Conservation (phyloP, 768 basidiomycete genomes). For the Phaeolepiota aurea region DNA sequence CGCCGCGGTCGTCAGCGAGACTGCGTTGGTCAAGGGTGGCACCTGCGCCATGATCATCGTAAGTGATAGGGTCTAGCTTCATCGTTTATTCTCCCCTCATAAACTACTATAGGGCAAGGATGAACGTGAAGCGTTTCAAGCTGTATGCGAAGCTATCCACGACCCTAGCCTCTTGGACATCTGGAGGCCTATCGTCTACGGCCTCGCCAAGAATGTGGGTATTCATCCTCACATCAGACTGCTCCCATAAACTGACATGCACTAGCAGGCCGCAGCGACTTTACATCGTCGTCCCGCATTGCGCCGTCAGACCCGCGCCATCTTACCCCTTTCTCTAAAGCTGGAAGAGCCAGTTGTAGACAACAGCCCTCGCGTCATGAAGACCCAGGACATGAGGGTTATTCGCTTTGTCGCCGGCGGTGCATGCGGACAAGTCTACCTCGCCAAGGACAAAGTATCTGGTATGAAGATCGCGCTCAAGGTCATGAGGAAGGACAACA, state of each 20-base stretch:
- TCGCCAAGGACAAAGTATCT: slow-evolving; percentile 4
- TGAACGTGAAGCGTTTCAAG: not conserved
- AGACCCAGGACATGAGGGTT: not conserved
- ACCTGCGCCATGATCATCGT: too few species aligned
- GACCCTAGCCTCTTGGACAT: not conserved
- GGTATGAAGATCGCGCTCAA: slow-evolving; percentile 7
- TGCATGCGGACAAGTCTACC: slow-evolving; percentile 10
- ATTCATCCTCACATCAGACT: not conserved
- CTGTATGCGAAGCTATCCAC: not conserved
- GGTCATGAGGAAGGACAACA: slow-evolving; percentile 8
- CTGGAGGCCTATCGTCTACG: not conserved
- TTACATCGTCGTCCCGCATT: not conserved
- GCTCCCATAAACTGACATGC: too few species aligned
- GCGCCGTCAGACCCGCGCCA: not conserved
- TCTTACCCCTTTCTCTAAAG: not conserved
- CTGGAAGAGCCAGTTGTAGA: not conserved
- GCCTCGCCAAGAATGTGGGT: not conserved
- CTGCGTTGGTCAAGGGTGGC: too few species aligned
- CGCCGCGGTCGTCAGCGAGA: too few species aligned
- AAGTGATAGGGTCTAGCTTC: too few species aligned
- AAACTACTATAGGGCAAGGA: not conserved
- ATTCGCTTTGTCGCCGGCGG: slow-evolving; percentile 7
- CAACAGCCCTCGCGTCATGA: not conserved
- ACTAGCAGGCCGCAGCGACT: too few species aligned
- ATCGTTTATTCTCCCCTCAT: too few species aligned